Base-by-base conservation (phyloP, 1,284 basidiomycete genomes). In the Cryptococcus depauperatus region DNA sequence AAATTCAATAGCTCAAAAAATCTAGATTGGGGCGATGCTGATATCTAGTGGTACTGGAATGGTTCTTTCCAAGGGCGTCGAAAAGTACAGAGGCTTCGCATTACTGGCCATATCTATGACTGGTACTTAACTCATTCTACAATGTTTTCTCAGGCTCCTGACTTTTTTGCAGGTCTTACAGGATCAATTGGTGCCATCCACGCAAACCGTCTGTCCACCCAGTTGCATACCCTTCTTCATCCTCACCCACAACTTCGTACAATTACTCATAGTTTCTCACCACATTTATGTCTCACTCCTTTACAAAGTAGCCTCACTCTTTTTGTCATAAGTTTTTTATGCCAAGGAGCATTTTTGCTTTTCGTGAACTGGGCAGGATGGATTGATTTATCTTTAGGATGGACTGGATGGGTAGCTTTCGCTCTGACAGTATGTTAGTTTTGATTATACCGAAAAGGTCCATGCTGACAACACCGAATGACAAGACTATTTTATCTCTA, bases 21-120 rank as follows among this genome's bases (percentile, higher is more conserved):
- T n/a, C n/a, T 37, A 69, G 67, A 69, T 70, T 52, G 80, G 81
- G 9, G 92, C 93, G 1, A 95, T 97, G 88, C 73, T 84, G 46
- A 90, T 97, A 58, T 89, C 86, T 56, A 85, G 82, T 40, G 87
- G 81, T 0, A 87, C 93, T 0, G 93, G 93, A 0, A 82, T 97
- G 56, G 83, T 96, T 0, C 78, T 98, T 13, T 89, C 96, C 59
- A 76, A 79, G 38, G 95, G 92, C 52, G 91, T 95, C 2, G 82
- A 80, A 50, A 76, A 79, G 28, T 97, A 88, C 60, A 78, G 83
- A 47, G 92, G 88, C 3, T 97, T 88, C 60, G 88, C 88, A 0
- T 73, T 96, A 0, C 75, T 98, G 5, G 85, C 86, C 0, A 80
- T 95, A 13, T 86, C 91, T 11, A 85, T 95, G 53, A 88, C 85